A percentile compares a stretch with the other conserved stretches of the same genome.
Evolutionary conservation across 2,329 filamentous ascomycete genomes (phyloP).

Genomic region (Colletotrichum tropicale): DNA sequence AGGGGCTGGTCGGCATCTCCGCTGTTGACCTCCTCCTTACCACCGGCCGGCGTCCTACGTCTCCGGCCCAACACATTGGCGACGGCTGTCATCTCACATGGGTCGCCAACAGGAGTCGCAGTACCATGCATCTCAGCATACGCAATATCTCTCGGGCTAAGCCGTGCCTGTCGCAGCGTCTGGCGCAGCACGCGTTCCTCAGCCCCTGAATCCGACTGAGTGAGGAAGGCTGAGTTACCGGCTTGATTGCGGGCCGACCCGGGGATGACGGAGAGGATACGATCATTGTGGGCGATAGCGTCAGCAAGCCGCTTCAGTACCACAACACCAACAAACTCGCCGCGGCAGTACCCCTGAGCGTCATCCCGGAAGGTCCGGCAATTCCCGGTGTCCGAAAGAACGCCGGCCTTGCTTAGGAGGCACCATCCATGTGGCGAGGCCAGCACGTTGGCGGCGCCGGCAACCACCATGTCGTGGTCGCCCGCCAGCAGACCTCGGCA

Average conservation of each 20-base stretch:
- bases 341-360: constrained; percentile 54
- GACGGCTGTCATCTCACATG: constrained; percentile 47
- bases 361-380: constrained; percentile 35
- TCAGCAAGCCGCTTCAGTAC: constrained; percentile 51
- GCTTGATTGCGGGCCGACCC: constrained; percentile 45
- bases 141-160: constrained; percentile 19
- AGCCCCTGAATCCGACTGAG: constrained; percentile 20
- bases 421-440: not conserved
- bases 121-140: constrained; percentile 52
- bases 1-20: not conserved
- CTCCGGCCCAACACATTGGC: constrained; percentile 11
- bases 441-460: constrained; percentile 44
- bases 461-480: constrained; percentile 37
- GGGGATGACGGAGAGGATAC: constrained; percentile 43
- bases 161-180: constrained; percentile 44
- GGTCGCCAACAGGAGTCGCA: constrained; percentile 50
- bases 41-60: not conserved
- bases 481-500: constrained; percentile 31
- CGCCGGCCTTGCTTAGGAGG: constrained; percentile 22
- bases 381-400: constrained; percentile 33
- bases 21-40: not conserved
- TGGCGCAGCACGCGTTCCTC: constrained; percentile 47
- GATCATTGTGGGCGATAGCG: constrained; percentile 52
- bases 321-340: constrained; percentile 48
- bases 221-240: constrained; percentile 35